Evolutionary conservation across 1,284 basidiomycete species (phyloP).

Genomic region (Pterulicium gracile): DNA sequence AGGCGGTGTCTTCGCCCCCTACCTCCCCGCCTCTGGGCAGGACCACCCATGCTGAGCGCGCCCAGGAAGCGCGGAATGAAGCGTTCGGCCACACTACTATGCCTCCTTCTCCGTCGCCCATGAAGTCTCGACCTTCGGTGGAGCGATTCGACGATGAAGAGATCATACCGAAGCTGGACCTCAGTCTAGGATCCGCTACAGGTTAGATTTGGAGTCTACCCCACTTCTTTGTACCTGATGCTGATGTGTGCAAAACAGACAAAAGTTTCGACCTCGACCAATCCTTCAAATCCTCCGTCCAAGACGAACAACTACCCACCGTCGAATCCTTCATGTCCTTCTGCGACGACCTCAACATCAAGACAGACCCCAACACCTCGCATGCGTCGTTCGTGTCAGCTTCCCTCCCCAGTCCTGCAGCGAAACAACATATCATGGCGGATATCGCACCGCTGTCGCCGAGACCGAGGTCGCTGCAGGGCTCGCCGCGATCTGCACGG

Average conservation of each 20-base stretch:
- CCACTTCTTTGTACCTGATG: background rate
- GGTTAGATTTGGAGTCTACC: background rate
- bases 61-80: conserved; percentile 25
- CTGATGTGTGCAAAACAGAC: background rate
- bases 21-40: conserved; percentile 34
- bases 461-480: background rate
- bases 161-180: conserved; percentile 34
- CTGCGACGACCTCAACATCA: background rate
- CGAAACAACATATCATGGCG: background rate
- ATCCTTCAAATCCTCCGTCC: background rate
- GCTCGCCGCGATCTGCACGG: background rate
- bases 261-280: no score
- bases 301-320: background rate
- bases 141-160: conserved; percentile 20
- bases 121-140: conserved; percentile 21
- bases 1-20: conserved; percentile 13
- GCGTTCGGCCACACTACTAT: conserved; percentile 37
- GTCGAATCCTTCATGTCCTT: background rate
- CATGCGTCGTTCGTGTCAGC: background rate
- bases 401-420: background rate
- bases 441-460: background rate
- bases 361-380: background rate
- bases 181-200: conserved; percentile 10
- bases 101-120: conserved; percentile 53
- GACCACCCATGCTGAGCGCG: conserved; percentile 36